Evolutionary conservation across 2,329 filamentous ascomycete genomes (phyloP), one percentile per base, ranked within the genome.

Genomic region (Sporothrix mexicana): DNA sequence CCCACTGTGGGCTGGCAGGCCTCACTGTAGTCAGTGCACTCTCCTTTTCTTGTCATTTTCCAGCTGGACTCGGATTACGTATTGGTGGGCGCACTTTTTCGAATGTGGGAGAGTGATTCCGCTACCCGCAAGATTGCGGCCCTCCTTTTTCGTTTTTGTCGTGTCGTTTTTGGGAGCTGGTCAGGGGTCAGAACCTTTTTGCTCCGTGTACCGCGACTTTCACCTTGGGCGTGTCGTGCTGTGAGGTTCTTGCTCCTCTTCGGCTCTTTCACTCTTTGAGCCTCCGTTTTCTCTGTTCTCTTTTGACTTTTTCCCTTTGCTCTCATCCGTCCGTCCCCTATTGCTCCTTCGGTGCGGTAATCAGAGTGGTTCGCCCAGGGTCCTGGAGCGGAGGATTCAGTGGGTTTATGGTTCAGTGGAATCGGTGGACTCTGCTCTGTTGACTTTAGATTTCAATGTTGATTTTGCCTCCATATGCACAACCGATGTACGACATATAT

Each of bases 91-190:
- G 41, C 47, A 25, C 25, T 47, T 5, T n/a, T 47, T 4, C n/a
- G 9, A 47, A 25, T 17, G 23, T 5, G n/a, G 47, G 61, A 66
- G 20, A 13, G 23, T 15, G 64, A 51, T 43, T 51, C 45, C 25
- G 69, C 43, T 49, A 23, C 51, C 55, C 55, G 43, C 55, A 70
- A 70, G 69, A 70, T 62, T 70, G 51, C 68, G 53, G 61, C 61
- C 61, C 47, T 47, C 49, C 36, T 59, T 47, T 25, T 15, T n/a
- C n/a, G n/a, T n/a, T 30, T 30, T 67, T 25, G 51, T 68, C 23
- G 20, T 51, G 36, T 43, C 13, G 30, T 43, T 47, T 23, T 45
- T 17, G 8, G 23, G 43, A 25, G 43, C 62, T n/a, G 62, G 43
- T 49, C 41, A 59, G n/a, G 68, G 23, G 53, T 59, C 41, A 61